Conservation (phyloP, 78 protist species). For the Dictyostelium brefeldianum region DNA sequence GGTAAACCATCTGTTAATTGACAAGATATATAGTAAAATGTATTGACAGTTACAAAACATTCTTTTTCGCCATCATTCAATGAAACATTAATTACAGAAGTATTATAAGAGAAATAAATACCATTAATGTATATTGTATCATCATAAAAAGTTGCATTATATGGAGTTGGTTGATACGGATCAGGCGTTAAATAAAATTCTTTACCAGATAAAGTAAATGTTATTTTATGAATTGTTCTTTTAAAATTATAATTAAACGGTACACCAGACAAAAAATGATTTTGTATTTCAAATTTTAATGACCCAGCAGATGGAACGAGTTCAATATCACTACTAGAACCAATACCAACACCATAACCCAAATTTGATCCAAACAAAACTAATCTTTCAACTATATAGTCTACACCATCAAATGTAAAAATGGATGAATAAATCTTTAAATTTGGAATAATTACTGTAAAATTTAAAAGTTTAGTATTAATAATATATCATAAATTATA, state of each 20-base stretch:
- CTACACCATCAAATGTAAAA: no score
- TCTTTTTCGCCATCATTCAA: not conserved
- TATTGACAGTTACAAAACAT: not conserved
- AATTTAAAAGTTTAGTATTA: not conserved
- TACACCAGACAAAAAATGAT: no score
- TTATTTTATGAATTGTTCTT: not conserved
- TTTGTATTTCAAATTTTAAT: no score
- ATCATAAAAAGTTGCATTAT: not conserved
- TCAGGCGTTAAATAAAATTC: not conserved
- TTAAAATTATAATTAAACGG: no score
- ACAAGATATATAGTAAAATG: not conserved
- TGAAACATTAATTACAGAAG: not conserved
- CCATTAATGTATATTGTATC: not conserved
- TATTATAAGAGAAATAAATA: not conserved
- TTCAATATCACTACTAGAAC: not conserved
- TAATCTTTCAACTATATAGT: not conserved
- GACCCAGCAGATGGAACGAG: not conserved
- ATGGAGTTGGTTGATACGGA: not conserved
- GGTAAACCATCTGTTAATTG: not conserved
- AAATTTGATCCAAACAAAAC: not conserved
- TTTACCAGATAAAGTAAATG: not conserved
- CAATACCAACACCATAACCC: not conserved
- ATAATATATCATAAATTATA: not conserved
- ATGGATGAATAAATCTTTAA: no score
- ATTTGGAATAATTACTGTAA: not conserved